Base-by-base conservation (phyloP, 805 yeast genomes). In the Saccharomycopsis sp. region DNA sequence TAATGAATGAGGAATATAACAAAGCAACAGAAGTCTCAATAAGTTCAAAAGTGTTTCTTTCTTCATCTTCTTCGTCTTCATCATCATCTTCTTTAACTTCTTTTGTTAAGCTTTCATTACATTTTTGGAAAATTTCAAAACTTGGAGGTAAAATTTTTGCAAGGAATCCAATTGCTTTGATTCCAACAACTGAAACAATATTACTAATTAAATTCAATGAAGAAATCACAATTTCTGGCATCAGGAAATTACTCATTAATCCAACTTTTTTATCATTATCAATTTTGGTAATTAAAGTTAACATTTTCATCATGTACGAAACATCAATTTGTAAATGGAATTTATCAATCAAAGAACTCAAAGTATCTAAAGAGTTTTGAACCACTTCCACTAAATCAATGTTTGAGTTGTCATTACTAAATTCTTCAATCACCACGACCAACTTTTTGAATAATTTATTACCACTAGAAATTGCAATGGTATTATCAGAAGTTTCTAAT, bases 91-190 rank as follows among this genome's bases (percentile, higher is more conserved):
- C 41, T 10, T 37, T 31, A 14, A 5, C 21, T 4, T 50, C 44
- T 1, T 44, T 39, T 1, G 55, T 53, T 19, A 36, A 8, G 3
- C 13, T 19, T 10, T 34, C 46, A 9, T 51, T 42, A 12, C 69
- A 61, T 6, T 57, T 49, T 21, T 69, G 65, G 61, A 83, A 80
- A 29, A 84, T 68, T 21, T 64, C 62, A 40, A 86, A 66, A 9
- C 83, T 65, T 12, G 86, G 84, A 13, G 87, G 85, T 46, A 92
- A 73, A 54, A 88, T 78, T 58, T 78, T 79, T 25, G 96, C 85
- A 67, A 87, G 83, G 53, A 69, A 73, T 5, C 94, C 88, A 54
- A 92, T 79, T 47, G 79, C 69, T 54, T 86, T 83, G 15, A 94
- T 88, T 39, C 98, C 98, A 34, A 88, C 59, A 19, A 76, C 71